Percentiles rank a stretch among this genome's conserved stretches.
Evolutionary conservation across 129 eudicot genomes (phyloP).

Genomic region (Pseudognaphalium luteoalbum): DNA sequence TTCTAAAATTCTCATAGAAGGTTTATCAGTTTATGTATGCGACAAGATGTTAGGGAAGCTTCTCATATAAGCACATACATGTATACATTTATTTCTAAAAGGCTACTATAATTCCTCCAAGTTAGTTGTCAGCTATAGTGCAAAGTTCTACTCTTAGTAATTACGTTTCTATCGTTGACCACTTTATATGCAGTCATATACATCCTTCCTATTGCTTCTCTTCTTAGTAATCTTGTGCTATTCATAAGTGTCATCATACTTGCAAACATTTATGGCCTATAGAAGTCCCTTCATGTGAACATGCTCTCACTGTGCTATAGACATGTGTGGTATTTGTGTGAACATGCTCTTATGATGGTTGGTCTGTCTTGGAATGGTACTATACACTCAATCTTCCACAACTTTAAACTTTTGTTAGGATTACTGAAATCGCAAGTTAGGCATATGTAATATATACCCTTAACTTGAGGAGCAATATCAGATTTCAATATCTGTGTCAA

Average conservation of each 20-base stretch:
- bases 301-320: not conserved
- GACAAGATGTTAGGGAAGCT: too few species aligned
- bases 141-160: too few species aligned
- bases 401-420: too few species aligned
- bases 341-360: too few species aligned
- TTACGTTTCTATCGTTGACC: too few species aligned
- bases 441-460: too few species aligned
- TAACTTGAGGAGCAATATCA: conserved; percentile 17
- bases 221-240: not conserved
- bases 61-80: not conserved
- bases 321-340: not conserved
- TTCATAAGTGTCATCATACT: not conserved
- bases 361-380: too few species aligned
- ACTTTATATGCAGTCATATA: not conserved
- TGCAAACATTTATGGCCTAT: not conserved
- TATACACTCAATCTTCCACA: too few species aligned
- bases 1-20: too few species aligned
- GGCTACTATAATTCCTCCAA: not conserved
- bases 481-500: not conserved
- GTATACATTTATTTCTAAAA: not conserved
- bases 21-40: too few species aligned
- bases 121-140: too few species aligned
- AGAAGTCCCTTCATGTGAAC: not conserved
- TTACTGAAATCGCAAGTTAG: too few species aligned
- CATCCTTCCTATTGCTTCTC: not conserved